Evolutionary conservation across 495 filamentous ascomycete species (phyloP), one percentile per base, ranked within the genome.

Genomic region (Penicillium verhagenii): DNA sequence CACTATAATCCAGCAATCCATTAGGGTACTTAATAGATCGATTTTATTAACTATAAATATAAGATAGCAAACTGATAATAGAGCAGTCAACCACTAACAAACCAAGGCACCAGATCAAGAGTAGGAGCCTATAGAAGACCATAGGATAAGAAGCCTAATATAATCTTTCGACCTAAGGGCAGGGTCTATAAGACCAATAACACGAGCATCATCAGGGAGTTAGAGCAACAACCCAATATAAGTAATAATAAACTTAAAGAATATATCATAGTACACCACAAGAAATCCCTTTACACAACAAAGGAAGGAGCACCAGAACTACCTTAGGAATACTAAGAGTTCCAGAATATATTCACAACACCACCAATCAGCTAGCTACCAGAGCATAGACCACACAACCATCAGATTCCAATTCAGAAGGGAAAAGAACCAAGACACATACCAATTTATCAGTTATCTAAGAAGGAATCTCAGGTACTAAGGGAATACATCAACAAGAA

Each of bases 401-500:
- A n/a, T n/a, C n/a, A n/a, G n/a, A n/a, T n/a, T n/a, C n/a, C n/a
- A n/a, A n/a, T n/a, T n/a, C n/a, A n/a, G n/a, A n/a, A n/a, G n/a
- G n/a, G n/a, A n/a, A n/a, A n/a, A n/a, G n/a, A n/a, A n/a, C n/a
- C n/a, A n/a, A n/a, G n/a, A n/a, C n/a, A n/a, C n/a, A n/a, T n/a
- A n/a, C n/a, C n/a, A n/a, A n/a, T n/a, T n/a, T n/a, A n/a, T n/a
- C n/a, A n/a, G n/a, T n/a, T n/a, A n/a, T n/a, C n/a, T n/a, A n/a
- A n/a, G n/a, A n/a, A n/a, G n/a, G n/a, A n/a, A n/a, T n/a, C n/a
- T n/a, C n/a, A n/a, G n/a, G n/a, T n/a, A n/a, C n/a, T n/a, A n/a
- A n/a, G 10, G 24, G 40, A 61, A 47, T 71, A 68, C 29, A 56
- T 65, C 24, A 38, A 63, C 19, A 43, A 64, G 45, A 59, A 58